Percentiles rank a stretch among this genome's conserved stretches.
Evolutionary conservation across 1,284 basidiomycete species (phyloP).

Genomic region (Erythrobasidium hasegawianum): DNA sequence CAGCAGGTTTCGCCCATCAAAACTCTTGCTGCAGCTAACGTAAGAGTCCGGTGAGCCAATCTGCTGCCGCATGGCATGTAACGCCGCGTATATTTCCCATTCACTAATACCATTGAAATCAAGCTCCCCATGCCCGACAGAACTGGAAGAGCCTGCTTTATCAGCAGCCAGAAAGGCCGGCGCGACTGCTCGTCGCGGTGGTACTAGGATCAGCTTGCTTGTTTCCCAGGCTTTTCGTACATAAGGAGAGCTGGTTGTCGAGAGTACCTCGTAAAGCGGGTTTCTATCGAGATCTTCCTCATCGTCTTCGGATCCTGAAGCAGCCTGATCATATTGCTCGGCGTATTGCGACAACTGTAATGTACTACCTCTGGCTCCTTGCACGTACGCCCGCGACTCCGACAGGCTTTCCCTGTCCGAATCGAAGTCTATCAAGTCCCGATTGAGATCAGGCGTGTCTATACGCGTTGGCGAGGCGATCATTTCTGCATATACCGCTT

Average conservation of each 20-base stretch:
- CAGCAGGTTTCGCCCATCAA: conserved; percentile 11
- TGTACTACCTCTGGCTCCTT: background rate
- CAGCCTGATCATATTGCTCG: background rate
- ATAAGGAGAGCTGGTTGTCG: conserved; percentile 36
- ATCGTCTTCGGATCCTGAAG: conserved; percentile 19
- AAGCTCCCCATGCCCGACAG: background rate
- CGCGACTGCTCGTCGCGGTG: conserved; percentile 35
- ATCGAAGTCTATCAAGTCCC: conserved; percentile 28
- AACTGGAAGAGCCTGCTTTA: background rate
- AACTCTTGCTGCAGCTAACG: conserved; percentile 12
- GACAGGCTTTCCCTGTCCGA: background rate
- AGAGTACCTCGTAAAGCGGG: conserved; percentile 36
- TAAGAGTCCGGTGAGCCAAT: conserved; percentile 25
- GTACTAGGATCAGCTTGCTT: conserved; percentile 36
- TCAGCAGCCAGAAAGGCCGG: conserved; percentile 21
- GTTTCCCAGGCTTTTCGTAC: conserved; percentile 39
- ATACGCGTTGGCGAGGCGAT: background rate
- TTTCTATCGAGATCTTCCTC: conserved; percentile 38
- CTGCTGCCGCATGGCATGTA: conserved; percentile 23
- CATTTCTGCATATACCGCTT: conserved; percentile 7
- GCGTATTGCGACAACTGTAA: background rate
- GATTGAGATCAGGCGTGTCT: background rate
- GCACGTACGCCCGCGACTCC: background rate
- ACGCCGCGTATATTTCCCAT: conserved; percentile 26
- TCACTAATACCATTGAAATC: background rate